These are phyloP conservation scores for Dendrobium chrysotoxum DNA, from an alignment of 106 monocot species.

Conservation along the genomic window DNA sequence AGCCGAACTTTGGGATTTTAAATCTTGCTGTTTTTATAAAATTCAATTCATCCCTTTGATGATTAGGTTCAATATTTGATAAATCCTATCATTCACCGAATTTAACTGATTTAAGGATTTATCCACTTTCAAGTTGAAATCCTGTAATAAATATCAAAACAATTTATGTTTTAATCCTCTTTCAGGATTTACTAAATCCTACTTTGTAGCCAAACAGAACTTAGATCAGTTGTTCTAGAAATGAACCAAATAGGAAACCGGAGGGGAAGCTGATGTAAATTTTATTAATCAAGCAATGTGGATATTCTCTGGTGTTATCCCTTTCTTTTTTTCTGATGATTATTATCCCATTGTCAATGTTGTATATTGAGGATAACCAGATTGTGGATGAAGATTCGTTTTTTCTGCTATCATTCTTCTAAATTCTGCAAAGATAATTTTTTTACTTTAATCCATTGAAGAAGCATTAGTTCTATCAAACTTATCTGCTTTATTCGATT, in stretches of 20 bases:
- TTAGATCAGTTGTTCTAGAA: not conserved
- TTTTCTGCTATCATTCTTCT: not conserved
- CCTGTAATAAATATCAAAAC: too few species aligned
- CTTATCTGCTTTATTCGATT: not conserved
- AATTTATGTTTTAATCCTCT: not conserved
- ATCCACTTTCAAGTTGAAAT: too few species aligned
- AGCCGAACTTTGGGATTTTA: too few species aligned
- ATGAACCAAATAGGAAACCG: not conserved
- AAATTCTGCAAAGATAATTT: not conserved
- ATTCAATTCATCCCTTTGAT: not conserved
- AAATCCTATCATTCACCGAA: too few species aligned
- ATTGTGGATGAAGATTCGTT: not conserved
- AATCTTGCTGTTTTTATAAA: not conserved
- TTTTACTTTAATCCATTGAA: not conserved
- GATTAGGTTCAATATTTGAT: not conserved
- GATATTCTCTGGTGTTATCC: not conserved
- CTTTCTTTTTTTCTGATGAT: not conserved
- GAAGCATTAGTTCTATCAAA: not conserved
- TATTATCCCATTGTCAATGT: not conserved
- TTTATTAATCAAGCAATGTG: not conserved
- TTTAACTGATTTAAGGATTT: too few species aligned
- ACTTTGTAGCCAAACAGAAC: not conserved
- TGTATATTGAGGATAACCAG: not conserved
- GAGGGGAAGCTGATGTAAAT: not conserved
- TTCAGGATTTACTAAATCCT: not conserved